A percentile compares a stretch with the other conserved stretches of the same genome.
Evolutionary conservation across 1,139 yeast genomes (phyloP).

Genomic region (Candida mesenterica): DNA sequence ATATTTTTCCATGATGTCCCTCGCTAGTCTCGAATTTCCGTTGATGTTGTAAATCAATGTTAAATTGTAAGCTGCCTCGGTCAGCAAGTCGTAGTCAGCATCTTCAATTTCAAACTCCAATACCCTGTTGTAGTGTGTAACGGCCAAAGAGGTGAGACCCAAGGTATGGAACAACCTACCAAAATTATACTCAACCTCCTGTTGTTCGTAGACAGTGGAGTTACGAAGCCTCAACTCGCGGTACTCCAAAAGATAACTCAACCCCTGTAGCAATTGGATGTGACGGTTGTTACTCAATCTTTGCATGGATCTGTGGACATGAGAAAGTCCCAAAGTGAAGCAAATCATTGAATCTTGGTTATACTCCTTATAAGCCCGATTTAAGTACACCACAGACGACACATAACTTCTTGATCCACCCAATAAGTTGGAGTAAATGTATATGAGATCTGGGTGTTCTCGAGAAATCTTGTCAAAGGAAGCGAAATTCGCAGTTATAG

Average conservation of each 20-base stretch:
- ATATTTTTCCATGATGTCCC: conserved; percentile 60
- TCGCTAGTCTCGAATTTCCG: conserved; percentile 69
- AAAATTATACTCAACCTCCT: conserved; percentile 79
- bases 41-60: conserved; percentile 69
- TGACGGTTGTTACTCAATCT: conserved; percentile 84
- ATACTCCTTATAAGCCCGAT: conserved; percentile 59
- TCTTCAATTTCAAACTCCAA: conserved; percentile 37
- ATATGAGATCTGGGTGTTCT: conserved; percentile 70
- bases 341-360: conserved; percentile 79
- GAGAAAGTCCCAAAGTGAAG: conserved; percentile 72
- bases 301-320: conserved; percentile 91
- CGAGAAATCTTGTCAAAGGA: conserved; percentile 20
- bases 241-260: conserved; percentile 75
- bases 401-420: conserved; percentile 82
- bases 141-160: conserved; percentile 73
- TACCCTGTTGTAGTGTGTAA: conserved; percentile 68
- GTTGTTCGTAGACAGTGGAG: conserved; percentile 53
- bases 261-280: conserved; percentile 81
- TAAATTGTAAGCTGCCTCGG: conserved; percentile 85
- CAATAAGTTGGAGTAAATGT: conserved; percentile 75
- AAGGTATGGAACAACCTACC: conserved; percentile 85
- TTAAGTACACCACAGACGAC: conserved; percentile 69
- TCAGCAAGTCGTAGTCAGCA: conserved; percentile 52
- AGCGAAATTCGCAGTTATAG: conserved; percentile 45
- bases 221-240: conserved; percentile 38